Base-by-base conservation (phyloP, 78 protist species). In the Dictyostelium firmibasis region DNA sequence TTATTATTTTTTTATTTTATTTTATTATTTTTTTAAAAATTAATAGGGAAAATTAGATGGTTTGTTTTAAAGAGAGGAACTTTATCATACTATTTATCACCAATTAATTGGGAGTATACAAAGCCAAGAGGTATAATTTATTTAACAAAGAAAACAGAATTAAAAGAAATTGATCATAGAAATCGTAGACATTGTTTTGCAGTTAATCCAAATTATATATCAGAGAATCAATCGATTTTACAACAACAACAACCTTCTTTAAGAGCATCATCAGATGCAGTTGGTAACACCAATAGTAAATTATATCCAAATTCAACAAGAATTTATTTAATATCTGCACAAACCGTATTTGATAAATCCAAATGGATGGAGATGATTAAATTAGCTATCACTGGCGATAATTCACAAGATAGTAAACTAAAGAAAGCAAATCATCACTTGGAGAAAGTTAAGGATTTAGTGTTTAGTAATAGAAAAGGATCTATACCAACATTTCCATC, bases 331-430 rank as follows among this genome's bases (percentile, higher is more conserved):
- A 89, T 89, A 13, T 69, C 87, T 3, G 86, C 88, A 20, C 94
- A 89, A 70, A 89, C 94, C 7, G 69, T 81, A 23, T 69, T 89
- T 35, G 94, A 89, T 69, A 86, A 89, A 69, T 67, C 47, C 10
- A 89, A 89, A 69, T 89, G 94, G 94, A 81, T 89, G 2, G 94
- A 89, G 14, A 89, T 53, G 94, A 60, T 89, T 16, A 79, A 33
- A 41, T 47, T 67, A 3, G 67, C 82, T 1, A 31, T 62, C 11
- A 75, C 27, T 16, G 27, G 38, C 35, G 86, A 33, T 10, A 35
- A 14, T 72, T 13, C 79, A 72, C 25, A 33, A 33, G 31, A 77
- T 38, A 77, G 29, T 27, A 77, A 41, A n/a, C 41, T 41, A 77
- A 77, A 77, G 31, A 77, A 41, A 77, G 57, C 83, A 41, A 77